Percentiles rank a stretch among this genome's conserved stretches.
Conservation (phyloP, 2,329 filamentous ascomycete species). For the Lecanicillium sp. region DNA sequence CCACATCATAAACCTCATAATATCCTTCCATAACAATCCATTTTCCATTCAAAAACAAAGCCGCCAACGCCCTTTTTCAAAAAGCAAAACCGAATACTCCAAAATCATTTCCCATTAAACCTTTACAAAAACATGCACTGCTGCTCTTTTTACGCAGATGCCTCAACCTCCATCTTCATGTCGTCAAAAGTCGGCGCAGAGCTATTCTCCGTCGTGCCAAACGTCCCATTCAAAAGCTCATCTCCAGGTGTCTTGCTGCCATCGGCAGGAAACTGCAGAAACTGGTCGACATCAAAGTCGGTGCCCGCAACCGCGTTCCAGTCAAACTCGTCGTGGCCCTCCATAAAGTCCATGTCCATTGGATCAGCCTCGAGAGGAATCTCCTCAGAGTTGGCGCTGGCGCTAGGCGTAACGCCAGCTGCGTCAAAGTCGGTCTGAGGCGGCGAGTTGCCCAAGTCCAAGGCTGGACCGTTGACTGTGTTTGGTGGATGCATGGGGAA, state of each 20-base stretch:
- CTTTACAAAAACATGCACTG: not conserved
- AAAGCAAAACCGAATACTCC: not conserved
- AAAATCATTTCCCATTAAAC: not conserved
- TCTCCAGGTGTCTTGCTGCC: conserved; percentile 32
- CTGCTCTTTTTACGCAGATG: conserved; percentile 2
- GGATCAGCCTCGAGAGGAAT: conserved; percentile 19
- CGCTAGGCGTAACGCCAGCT: conserved; percentile 34
- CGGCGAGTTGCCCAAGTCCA: conserved; percentile 31
- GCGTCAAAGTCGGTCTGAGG: conserved; percentile 36
- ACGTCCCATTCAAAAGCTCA: conserved; percentile 24
- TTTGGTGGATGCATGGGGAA: conserved; percentile 27
- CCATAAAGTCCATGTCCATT: conserved; percentile 38
- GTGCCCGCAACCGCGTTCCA: conserved; percentile 44
- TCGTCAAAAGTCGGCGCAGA: conserved; percentile 1
- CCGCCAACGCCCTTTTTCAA: not conserved
- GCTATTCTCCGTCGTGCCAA: conserved; percentile 11
- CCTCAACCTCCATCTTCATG: conserved; percentile 8
- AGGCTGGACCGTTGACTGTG: conserved; percentile 27
- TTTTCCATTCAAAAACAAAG: no score
- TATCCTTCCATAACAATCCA: no score
- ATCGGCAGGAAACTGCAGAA: conserved; percentile 48
- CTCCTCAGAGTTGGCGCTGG: conserved; percentile 35
- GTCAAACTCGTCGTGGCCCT: conserved; percentile 41
- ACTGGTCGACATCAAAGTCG: conserved; percentile 51
- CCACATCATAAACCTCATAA: no score